Conservation (phyloP, 495 filamentous ascomycete species). For the Xylaria intraflava region DNA sequence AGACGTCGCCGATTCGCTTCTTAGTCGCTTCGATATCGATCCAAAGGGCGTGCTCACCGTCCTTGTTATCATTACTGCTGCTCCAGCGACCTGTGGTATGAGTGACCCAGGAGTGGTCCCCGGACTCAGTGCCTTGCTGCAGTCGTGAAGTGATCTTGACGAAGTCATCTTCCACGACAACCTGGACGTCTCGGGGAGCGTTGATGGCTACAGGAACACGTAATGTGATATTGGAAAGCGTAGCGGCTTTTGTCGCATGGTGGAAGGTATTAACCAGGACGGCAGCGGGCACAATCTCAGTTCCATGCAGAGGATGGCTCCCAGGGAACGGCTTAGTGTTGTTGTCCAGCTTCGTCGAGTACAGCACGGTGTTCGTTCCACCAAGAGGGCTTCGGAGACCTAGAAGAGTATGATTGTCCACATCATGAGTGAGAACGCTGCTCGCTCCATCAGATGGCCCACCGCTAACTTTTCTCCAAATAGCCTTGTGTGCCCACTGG, state of each 20-base stretch:
- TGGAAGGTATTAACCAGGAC: constrained; percentile 36
- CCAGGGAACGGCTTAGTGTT: constrained; percentile 35
- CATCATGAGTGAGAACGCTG: constrained; percentile 21
- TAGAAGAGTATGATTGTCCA: constrained; percentile 29
- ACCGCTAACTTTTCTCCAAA: constrained; percentile 26
- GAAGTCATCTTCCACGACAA: constrained; percentile 20
- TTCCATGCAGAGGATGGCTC: constrained; percentile 28
- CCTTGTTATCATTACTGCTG: background rate
- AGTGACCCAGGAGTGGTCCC: constrained; percentile 30
- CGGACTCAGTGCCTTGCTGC: constrained; percentile 7
- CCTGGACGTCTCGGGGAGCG: constrained; percentile 30
- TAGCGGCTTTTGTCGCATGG: constrained; percentile 24
- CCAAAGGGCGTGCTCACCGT: background rate
- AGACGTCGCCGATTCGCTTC: constrained; percentile 9
- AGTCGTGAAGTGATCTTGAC: constrained; percentile 29
- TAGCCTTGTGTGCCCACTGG: constrained; percentile 25
- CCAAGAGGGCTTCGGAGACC: constrained; percentile 24
- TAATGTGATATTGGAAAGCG: constrained; percentile 27
- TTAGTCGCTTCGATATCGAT: constrained; percentile 19
- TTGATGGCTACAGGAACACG: constrained; percentile 35
- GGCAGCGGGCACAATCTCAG: constrained; percentile 39
- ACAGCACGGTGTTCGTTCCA: constrained; percentile 19
- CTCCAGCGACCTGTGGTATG: constrained; percentile 29
- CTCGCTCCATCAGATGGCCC: background rate
- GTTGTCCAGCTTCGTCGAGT: constrained; percentile 24